Evolutionary conservation across 768 basidiomycete genomes (phyloP).

Genomic region (Naganishia kalamii): DNA sequence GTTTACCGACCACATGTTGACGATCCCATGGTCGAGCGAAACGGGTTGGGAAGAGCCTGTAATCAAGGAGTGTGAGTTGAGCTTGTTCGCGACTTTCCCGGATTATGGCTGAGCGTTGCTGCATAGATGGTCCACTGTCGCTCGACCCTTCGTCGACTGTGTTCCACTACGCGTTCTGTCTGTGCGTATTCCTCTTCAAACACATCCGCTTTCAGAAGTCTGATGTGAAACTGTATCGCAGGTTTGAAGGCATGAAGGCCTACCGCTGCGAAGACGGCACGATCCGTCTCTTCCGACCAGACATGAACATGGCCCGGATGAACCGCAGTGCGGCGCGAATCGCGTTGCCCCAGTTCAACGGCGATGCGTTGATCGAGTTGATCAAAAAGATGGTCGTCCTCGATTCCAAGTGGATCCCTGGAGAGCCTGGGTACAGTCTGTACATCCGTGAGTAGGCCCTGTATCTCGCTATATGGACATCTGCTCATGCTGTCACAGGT

Average conservation of each 20-base stretch:
- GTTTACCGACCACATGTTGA: conserved; percentile 80
- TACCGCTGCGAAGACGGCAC: conserved; percentile 68
- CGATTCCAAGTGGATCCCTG: conserved; percentile 87
- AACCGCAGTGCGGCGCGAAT: conserved; percentile 71
- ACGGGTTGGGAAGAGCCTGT: conserved; percentile 76
- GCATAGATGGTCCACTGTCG: conserved; percentile 61
- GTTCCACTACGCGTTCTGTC: conserved; percentile 84
- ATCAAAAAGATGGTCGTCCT: conserved; percentile 78
- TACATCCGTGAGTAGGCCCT: conserved; percentile 71
- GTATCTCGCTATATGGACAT: background rate
- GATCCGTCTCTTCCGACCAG: conserved; percentile 81
- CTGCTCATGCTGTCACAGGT: conserved; percentile 24
- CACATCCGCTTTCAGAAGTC: background rate
- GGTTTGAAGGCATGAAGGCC: conserved; percentile 87
- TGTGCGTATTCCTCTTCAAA: conserved; percentile 44
- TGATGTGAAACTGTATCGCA: background rate
- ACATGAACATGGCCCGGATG: conserved; percentile 98
- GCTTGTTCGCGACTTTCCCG: background rate
- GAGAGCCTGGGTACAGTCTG: conserved; percentile 76
- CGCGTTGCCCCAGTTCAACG: conserved; percentile 76
- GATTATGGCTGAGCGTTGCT: background rate
- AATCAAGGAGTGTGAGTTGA: conserved; percentile 70
- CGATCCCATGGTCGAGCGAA: conserved; percentile 62
- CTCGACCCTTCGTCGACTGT: conserved; percentile 76
- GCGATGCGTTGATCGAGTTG: conserved; percentile 63